A percentile compares a stretch with the other conserved stretches of the same genome.
phyloP scores from a whole-genome alignment of 371 early-diverging fungal genomes.

The Mortierella sp. region DNA sequence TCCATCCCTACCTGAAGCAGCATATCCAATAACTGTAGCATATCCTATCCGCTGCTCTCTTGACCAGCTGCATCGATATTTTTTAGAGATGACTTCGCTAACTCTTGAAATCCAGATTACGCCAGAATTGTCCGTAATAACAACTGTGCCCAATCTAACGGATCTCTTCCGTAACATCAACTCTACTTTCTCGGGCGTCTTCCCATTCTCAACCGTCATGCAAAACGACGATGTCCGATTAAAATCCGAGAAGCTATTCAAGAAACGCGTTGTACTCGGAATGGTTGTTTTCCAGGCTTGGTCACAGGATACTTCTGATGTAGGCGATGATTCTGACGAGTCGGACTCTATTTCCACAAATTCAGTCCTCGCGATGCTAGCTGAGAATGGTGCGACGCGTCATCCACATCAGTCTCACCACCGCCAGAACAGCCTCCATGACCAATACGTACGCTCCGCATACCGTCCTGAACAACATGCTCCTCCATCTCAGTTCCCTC shows the following conservation, averaged over 20 bases:
- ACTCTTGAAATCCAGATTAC: conserved; percentile 46
- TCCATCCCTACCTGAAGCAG: conserved; percentile 42
- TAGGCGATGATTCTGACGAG: conserved; percentile 46
- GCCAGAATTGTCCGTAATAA: conserved; percentile 24
- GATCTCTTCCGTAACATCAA: conserved; percentile 45
- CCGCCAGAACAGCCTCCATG: not conserved
- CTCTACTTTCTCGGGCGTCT: conserved; percentile 51
- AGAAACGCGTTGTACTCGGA: conserved; percentile 24
- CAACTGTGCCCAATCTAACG: conserved; percentile 37
- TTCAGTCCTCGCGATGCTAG: conserved; percentile 11
- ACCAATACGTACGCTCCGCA: not conserved
- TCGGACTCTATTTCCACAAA: conserved; percentile 30
- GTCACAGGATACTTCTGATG: conserved; percentile 51
- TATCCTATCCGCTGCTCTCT: conserved; percentile 49
- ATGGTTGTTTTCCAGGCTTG: conserved; percentile 54
- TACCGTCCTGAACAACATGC: not conserved
- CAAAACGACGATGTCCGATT: conserved; percentile 22
- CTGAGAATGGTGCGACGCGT: conserved; percentile 1
- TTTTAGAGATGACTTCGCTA: conserved; percentile 36
- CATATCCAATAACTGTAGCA: conserved; percentile 43
- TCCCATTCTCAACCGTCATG: conserved; percentile 27
- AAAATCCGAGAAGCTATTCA: conserved; percentile 15
- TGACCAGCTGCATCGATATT: conserved; percentile 39
- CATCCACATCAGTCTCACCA: conserved; percentile 12
- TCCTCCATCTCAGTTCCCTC: not conserved